Evolutionary conservation across 148 eudicot species (phyloP), one percentile per base, ranked within the genome.

Genomic region (Amaranthus palmeri): DNA sequence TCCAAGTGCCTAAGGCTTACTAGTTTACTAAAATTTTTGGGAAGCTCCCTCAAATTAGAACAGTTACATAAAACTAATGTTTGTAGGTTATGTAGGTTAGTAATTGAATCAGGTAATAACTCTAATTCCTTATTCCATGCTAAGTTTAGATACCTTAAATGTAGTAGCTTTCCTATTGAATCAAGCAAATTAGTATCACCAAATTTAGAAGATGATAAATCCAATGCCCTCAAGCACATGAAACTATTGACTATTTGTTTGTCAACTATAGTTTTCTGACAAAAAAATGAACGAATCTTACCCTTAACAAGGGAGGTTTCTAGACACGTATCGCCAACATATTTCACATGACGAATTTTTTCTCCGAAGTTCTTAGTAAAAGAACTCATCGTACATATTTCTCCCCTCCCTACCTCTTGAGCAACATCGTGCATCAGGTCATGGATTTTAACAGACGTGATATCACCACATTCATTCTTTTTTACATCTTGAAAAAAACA

Each of bases 401-500:
- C 79, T 9, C 57, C 10, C 54, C 58, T 36, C 0, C 70, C 57
- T 1, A 70, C 71, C 41, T 56, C 61, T 7, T 63, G 71, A 12
- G 75, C 75, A 47, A 70, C 44, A 65, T 71, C 74, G 10, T 65
- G 79, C 63, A 69, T 52, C 42, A 69, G 44, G 9, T 76, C 73
- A 42, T 69, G 78, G 3, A 76, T 70, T 64, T 76, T 69, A 45
- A 69, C 62, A 25, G 49, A 4, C 0, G 42, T 44, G 0, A 48
- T 7, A 0, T 45, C 51, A 57, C 71, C 58, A 40, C 8, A 36
- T 13, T 14, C 11, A 49, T 53, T 36, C 40, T 0, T 50, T 36
- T 46, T n/a, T 17, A 74, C 57, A 49, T 72, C 78, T 51, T 74
- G 78, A n/a, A 79, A 70, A 8, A 79, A 79, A 47, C 77, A 79